phyloP scores from a whole-genome alignment of 257 asterid species.

The Hygrophila difformis region DNA sequence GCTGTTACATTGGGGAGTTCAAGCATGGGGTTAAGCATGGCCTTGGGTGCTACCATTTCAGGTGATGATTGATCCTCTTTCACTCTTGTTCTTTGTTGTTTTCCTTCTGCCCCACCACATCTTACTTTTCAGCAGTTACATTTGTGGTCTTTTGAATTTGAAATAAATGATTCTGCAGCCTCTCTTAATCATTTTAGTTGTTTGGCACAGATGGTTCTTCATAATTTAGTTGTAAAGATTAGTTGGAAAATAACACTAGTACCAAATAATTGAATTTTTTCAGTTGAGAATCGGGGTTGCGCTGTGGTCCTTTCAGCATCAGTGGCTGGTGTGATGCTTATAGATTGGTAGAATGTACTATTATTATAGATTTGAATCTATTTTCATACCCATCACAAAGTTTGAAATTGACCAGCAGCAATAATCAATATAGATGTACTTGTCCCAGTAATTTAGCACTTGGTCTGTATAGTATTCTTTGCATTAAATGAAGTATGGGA shows the following conservation, averaged over 20 bases:
- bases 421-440: too few relatives aligned
- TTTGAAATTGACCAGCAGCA: too few relatives aligned
- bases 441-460: too few relatives aligned
- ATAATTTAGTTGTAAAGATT: conserved; percentile 4
- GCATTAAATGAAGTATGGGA: too few relatives aligned
- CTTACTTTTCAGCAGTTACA: too few relatives aligned
- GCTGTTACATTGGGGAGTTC: conserved; percentile 52
- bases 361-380: too few relatives aligned
- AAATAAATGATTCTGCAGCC: neutral
- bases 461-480: too few relatives aligned
- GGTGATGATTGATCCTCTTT: conserved; percentile 20
- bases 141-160: neutral
- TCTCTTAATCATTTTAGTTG: neutral
- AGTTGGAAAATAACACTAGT: conserved; percentile 3
- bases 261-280: conserved; percentile 3
- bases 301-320: conserved; percentile 2
- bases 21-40: conserved; percentile 56
- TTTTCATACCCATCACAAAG: too few relatives aligned
- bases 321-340: neutral
- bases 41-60: conserved; percentile 59
- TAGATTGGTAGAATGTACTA: too few relatives aligned
- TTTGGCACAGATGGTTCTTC: neutral
- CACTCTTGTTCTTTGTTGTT: neutral
- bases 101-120: neutral
- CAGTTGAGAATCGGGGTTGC: conserved; percentile 4